Base-by-base conservation (phyloP, 1,284 basidiomycete genomes). In the Termitomyces sp. region DNA sequence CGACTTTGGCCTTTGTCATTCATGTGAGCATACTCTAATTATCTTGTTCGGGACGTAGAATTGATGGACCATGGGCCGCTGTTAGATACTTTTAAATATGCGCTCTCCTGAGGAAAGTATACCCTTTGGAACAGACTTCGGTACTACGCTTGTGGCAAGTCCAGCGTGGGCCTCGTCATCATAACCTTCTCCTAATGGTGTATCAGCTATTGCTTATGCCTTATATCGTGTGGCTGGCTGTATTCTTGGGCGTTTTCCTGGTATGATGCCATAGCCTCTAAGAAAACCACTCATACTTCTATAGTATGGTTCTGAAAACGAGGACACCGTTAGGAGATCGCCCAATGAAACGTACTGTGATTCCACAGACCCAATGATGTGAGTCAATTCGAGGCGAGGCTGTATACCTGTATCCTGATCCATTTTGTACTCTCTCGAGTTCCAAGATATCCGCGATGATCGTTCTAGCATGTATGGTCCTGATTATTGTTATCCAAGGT, bases 1-100 rank as follows among this genome's bases (percentile, higher is more conserved):
- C 59, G 45, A 67, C 64, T 26, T 51, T 65, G n/a, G 42, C 63
- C 26, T 56, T 67, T 28, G 55, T 63, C 24, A 40, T 64, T 12
- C 63, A 65, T 54, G 65, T 59, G 3, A 8, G 60, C 41, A 26
- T 50, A 3, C 24, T 30, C 31, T 24, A 38, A 34, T 31, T 12
- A 34, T 31, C 7, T 21, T 13, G 36, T 26, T 15, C 12, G 8
- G 17, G 9, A 30, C 30, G 5, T 28, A 30, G 24, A 5, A 24
- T 45, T 19, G 30, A 24, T 48, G 21, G 17, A 31, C 26, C 30
- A 41, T 31, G n/a, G 4, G 9, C 19, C 15, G 12, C 26, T 21
- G 13, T 21, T 45, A 61, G 60, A 59, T 56, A 54, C 50, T 61
- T 45, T 30, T 61, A 7, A 61, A 59, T 49, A 24, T 59, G 28